Base-by-base conservation (phyloP, 805 yeast genomes). In the Millerozyma acaciae region DNA sequence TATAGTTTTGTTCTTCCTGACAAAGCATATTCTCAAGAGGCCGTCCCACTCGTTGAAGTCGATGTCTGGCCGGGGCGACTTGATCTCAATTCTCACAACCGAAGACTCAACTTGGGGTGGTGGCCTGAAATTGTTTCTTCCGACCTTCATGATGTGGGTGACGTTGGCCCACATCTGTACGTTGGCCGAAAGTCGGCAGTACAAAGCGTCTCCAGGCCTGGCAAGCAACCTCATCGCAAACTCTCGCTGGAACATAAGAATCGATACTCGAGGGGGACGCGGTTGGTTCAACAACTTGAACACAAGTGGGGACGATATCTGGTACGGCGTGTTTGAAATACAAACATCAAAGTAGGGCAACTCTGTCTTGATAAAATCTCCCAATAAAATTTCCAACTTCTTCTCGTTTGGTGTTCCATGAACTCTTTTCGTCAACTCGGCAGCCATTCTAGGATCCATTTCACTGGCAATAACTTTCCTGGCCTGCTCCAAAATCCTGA, bases 141-240 rank as follows among this genome's bases (percentile, higher is more conserved):
- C 97, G 19, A 93, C 98, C 61, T 93, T 93, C 98, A 93, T 93
- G 34, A 93, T 85, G 57, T 93, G 98, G 6, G 95, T 88, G 10
- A 93, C 97, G 44, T 86, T 86, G n/a, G 97, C 96, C 97, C 97
- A 93, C 97, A 93, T 90, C 55, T 93, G 98, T 1, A 93, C 97
- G 53, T 93, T 93, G 19, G 96, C 97, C 20, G 95, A 83, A 34
- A 93, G 70, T 51, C 98, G 76, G 60, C 96, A 88, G 65, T 90
- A 93, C 24, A 93, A 68, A 1, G 86, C 60, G 48, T 93, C 97
- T n/a, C 98, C 98, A 0, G 98, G 97, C 47, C 95, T 76, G 1
- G 98, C 98, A 33, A 93, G 69, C 35, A 93, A 67, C 51, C 97
- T 80, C 62, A 93, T 60, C 2, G 98, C 98, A 53, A 93, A 93